Base-by-base conservation (phyloP, 495 filamentous ascomycete species). In the Annulohypoxylon maeteangense region DNA sequence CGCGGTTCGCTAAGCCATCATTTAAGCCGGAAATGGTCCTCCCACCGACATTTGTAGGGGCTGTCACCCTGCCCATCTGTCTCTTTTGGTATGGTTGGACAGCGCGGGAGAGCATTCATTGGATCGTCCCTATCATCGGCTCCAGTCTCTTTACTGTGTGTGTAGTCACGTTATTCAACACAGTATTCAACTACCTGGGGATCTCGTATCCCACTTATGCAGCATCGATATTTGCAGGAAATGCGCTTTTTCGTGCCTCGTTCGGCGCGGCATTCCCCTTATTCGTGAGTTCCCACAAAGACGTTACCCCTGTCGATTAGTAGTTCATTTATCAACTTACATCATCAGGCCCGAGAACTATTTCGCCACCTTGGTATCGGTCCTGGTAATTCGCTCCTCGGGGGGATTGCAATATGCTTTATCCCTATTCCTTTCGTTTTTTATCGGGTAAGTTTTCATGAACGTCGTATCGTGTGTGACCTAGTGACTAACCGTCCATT, bases 101-200 rank as follows among this genome's bases (percentile, higher is more conserved):
- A 12, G 71, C 79, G 2, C 71, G 63, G 32, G 70, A 66, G 0
- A 29, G 22, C 1, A 76, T 86, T 8, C 83, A 83, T 59, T 87
- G 83, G 83, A 79, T 83, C 0, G 78, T 83, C 1, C 77, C 82
- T 7, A 68, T 81, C 25, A 70, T 89, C 27, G 88, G 85, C 6
- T 83, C 82, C 0, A 70, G 77, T 11, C 76, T 84, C 8, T 90
- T 90, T 75, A 69, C 83, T 10, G 76, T 87, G 16, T 87, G 86
- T 0, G 79, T 87, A 1, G 68, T 87, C 69, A 69, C 87, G 4
- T 81, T 90, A n/a, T 90, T 90, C 76, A 86, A 89, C 42, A 73
- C 77, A 8, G 78, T 80, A 1, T 78, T 86, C 60, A 82, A 76
- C 29, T 84, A 84, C 55, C 74, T 81, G 0, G 75, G 74, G 0